phyloP scores from a whole-genome alignment of 2,329 filamentous ascomycete species.

The Echinosphaeria canescens region DNA sequence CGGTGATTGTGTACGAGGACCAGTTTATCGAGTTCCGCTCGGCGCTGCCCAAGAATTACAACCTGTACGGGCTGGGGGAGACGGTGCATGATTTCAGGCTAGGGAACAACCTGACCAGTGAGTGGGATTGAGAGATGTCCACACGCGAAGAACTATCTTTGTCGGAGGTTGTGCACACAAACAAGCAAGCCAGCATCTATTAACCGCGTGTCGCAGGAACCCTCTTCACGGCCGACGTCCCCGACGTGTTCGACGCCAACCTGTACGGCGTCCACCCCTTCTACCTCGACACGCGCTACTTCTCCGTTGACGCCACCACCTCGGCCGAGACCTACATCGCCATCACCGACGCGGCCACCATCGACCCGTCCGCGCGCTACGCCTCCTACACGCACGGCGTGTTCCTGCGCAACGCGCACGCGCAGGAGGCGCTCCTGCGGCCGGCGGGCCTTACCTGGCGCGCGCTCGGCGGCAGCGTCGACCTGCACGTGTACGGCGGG shows the following conservation, averaged over 20 bases:
- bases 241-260: slow-evolving; percentile 38
- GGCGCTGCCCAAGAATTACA: slow-evolving; percentile 41
- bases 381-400: slow-evolving; percentile 22
- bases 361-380: neutral
- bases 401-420: slow-evolving; percentile 54
- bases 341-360: neutral
- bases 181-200: slow-evolving; percentile 47
- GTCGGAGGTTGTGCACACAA: too few species aligned
- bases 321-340: neutral
- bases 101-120: too few species aligned
- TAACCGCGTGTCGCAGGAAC: too few species aligned
- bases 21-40: slow-evolving; percentile 60
- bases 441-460: too few species aligned
- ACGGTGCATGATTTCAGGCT: slow-evolving; percentile 51
- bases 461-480: slow-evolving; percentile 53
- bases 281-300: slow-evolving; percentile 51
- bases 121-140: too few species aligned
- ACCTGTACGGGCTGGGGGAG: slow-evolving; percentile 63
- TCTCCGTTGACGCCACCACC: slow-evolving; percentile 51
- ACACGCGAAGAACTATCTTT: too few species aligned
- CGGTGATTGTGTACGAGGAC: slow-evolving; percentile 49
- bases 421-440: slow-evolving; percentile 46
- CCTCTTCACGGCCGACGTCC: slow-evolving; percentile 48
- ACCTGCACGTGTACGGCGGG: slow-evolving; percentile 45
- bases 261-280: slow-evolving; percentile 54